Base-by-base conservation (phyloP, 1,284 basidiomycete species). In the Sphagnurus paluster region DNA sequence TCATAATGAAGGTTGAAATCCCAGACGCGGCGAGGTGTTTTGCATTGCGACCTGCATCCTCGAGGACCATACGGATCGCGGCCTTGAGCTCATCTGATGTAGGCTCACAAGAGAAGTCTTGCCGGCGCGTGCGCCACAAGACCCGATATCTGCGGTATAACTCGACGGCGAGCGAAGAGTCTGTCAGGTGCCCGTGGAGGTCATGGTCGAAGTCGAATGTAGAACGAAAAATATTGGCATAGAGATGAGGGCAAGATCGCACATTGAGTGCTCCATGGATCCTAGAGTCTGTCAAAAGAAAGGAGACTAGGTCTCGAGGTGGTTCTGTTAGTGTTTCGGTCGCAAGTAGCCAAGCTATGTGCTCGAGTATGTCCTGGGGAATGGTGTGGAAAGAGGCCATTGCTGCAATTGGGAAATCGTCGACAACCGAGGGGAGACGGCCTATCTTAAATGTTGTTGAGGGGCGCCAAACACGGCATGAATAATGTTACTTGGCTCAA, bases 221-320 rank as follows among this genome's bases (percentile, higher is more conserved):
- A 17, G 63, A 59, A 10, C 69, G 67, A 59, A 83, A 89, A 4
- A 87, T 69, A 44, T 67, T 61, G 6, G 83, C 81, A 57, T 87
- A 88, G 28, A 88, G 69, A 39, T 80, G 71, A 0, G 84, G 77
- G 40, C 77, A 79, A 16, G 63, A 53, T 8, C 57, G 51, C 42
- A 71, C 42, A 46, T 66, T 68, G 10, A 87, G 69, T 4, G 69
- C 60, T 20, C 62, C 58, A 43, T 80, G 63, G 10, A 85, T 56
- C 0, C 64, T 58, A 1, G 71, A 72, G 44, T 62, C 74, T 5
- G 74, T 71, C 41, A 71, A 60, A 29, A 73, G 56, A 28, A 83
- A 66, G 9, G 63, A 59, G n/a, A 70, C 56, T 50, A 83, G 58
- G 46, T 64, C 55, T 35, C 54, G 61, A n/a, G 70, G 74, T 17